A percentile compares a stretch with the other conserved stretches of the same genome.
Conservation (phyloP, 139 green algal species). For the Chlamydomonas incerta region DNA sequence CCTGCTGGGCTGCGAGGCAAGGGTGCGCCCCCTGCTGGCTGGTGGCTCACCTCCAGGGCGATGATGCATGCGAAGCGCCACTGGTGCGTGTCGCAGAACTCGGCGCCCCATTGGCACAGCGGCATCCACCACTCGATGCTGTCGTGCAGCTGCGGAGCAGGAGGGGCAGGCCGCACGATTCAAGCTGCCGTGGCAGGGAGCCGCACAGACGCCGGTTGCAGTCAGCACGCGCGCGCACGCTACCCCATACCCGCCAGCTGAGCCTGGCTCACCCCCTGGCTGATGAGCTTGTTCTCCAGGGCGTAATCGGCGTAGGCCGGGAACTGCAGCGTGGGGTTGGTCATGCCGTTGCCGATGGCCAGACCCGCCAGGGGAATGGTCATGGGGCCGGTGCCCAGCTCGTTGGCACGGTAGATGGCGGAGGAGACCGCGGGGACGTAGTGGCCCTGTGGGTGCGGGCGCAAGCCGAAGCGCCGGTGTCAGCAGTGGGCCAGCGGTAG, state of each 20-base stretch:
- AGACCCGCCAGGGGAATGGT: conserved; percentile 74
- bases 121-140: conserved; percentile 65
- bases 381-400: conserved; percentile 52
- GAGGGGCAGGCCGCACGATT: too few relatives aligned
- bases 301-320: conserved; percentile 86
- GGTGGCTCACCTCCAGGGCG: conserved; percentile 75
- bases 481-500: too few relatives aligned
- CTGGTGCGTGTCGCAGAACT: conserved; percentile 67
- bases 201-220: too few relatives aligned
- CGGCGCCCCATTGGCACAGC: conserved; percentile 66
- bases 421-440: conserved; percentile 81
- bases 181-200: too few relatives aligned
- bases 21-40: too few relatives aligned
- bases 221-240: too few relatives aligned
- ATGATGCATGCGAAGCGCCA: conserved; percentile 73
- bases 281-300: conserved; percentile 78
- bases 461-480: too few relatives aligned
- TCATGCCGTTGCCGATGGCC: conserved; percentile 95
- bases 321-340: conserved; percentile 91
- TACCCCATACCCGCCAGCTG: too few relatives aligned
- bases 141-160: conserved; percentile 47
- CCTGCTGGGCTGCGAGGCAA: too few relatives aligned
- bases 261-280: conserved; percentile 47
- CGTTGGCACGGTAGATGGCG: conserved; percentile 68
- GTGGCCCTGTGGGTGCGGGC: conserved; percentile 59